A percentile compares a stretch with the other conserved stretches of the same genome.
phyloP scores from a whole-genome alignment of 2,329 filamentous ascomycete species.

The Calonectria pauciramosa region DNA sequence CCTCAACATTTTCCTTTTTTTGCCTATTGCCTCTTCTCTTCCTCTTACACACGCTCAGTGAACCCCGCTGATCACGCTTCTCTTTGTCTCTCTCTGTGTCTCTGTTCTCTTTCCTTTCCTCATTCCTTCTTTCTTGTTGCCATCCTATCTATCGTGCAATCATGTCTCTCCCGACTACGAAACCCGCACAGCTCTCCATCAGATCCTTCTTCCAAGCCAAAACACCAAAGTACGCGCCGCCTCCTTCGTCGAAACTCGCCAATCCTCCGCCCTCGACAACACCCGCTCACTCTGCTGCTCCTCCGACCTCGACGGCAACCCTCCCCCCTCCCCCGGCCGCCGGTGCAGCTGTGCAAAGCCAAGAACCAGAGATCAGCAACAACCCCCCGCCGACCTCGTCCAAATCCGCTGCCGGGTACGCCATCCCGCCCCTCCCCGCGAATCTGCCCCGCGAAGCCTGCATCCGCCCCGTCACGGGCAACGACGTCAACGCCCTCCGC shows the following conservation, averaged over 20 bases:
- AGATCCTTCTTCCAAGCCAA: conserved; percentile 72
- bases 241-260: conserved; percentile 45
- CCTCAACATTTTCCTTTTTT: not conserved
- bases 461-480: conserved; percentile 64
- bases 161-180: conserved; percentile 58
- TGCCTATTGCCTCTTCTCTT: not conserved
- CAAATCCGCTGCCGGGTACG: conserved; percentile 29
- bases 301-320: conserved; percentile 23
- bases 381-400: not conserved
- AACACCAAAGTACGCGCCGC: conserved; percentile 54
- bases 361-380: conserved; percentile 34
- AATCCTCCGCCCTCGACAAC: conserved; percentile 37
- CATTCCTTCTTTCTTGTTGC: not conserved
- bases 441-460: conserved; percentile 61
- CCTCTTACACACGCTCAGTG: not conserved
- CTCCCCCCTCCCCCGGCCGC: conserved; percentile 33
- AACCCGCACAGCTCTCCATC: conserved; percentile 67
- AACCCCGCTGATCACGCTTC: not conserved
- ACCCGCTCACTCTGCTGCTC: conserved; percentile 17
- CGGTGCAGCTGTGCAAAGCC: conserved; percentile 45
- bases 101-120: not conserved
- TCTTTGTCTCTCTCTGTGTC: conserved; percentile 3
- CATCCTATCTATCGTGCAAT: conserved; percentile 22
- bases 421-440: conserved; percentile 49
- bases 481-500: conserved; percentile 70